Evolutionary conservation across 306 rosid species (phyloP).

Genomic region (Trifolium dubium): DNA sequence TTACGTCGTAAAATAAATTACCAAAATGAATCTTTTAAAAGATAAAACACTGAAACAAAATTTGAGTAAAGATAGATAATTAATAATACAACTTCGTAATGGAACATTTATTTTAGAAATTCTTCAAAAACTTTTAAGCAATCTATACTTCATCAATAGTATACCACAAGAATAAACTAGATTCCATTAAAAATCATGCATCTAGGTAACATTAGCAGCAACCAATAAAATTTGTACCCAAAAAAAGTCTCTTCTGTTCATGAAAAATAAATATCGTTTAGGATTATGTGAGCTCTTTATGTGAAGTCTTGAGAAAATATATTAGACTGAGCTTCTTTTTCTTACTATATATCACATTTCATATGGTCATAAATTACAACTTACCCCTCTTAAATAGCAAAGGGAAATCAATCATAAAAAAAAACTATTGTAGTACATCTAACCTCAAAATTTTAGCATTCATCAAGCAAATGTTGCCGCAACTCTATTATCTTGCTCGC

Average conservation of each 20-base stretch:
- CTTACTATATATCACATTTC: constrained; percentile 11
- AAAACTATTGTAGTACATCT: constrained; percentile 22
- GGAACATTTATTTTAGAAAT: too few relatives aligned
- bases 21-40: too few relatives aligned
- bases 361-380: constrained; percentile 38
- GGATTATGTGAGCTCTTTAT: background rate
- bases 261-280: background rate
- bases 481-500: constrained; percentile 40
- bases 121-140: too few relatives aligned
- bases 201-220: background rate
- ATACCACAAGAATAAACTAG: background rate
- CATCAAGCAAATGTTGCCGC: constrained; percentile 40
- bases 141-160: too few relatives aligned
- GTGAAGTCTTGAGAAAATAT: constrained; percentile 14
- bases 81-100: too few relatives aligned
- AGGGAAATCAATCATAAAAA: constrained; percentile 36
- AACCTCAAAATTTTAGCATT: constrained; percentile 45
- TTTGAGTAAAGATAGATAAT: too few relatives aligned
- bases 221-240: background rate
- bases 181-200: background rate
- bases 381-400: background rate
- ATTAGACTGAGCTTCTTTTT: background rate
- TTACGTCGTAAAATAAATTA: too few relatives aligned
- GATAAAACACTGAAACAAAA: too few relatives aligned
- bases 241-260: background rate